A percentile compares a stretch with the other conserved stretches of the same genome.
These are phyloP conservation scores for Zalaria sp. DNA, from an alignment of 2,329 filamentous ascomycete genomes.

Conservation along the genomic window DNA sequence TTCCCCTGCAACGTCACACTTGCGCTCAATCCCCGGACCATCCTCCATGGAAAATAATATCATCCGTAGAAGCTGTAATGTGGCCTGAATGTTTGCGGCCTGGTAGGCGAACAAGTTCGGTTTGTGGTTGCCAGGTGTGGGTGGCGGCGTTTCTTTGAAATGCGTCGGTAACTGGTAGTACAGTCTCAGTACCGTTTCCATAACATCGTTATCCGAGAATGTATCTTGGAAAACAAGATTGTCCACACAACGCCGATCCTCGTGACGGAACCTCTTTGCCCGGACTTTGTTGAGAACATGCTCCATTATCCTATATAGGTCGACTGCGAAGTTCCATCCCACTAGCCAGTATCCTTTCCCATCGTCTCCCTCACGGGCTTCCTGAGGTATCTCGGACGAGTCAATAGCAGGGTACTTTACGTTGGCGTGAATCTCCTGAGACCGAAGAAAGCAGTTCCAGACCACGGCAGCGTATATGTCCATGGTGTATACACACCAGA, in stretches of 20 bases:
- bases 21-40: slow-evolving; percentile 21
- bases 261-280: slow-evolving; percentile 12
- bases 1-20: slow-evolving; percentile 32
- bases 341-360: slow-evolving; percentile 28
- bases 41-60: slow-evolving; percentile 19
- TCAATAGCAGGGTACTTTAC: slow-evolving; percentile 29
- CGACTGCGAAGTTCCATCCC: slow-evolving; percentile 45
- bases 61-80: slow-evolving; percentile 35
- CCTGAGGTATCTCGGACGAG: too few relatives aligned
- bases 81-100: slow-evolving; percentile 37
- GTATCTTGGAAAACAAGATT: slow-evolving; percentile 13
- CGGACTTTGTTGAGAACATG: slow-evolving; percentile 24
- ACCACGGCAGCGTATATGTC: slow-evolving; percentile 41
- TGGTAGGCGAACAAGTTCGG: slow-evolving; percentile 33
- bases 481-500: slow-evolving; percentile 45
- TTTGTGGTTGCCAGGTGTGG: slow-evolving; percentile 16
- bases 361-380: too few relatives aligned
- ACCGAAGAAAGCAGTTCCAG: slow-evolving; percentile 33
- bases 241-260: slow-evolving; percentile 5
- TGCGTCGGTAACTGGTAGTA: slow-evolving; percentile 15
- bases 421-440: slow-evolving; percentile 30
- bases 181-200: slow-evolving; percentile 14
- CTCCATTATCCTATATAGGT: slow-evolving; percentile 42
- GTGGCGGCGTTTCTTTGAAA: slow-evolving; percentile 15
- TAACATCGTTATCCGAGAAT: slow-evolving; percentile 14